phyloP scores from a whole-genome alignment of 352 stramenopile genomes.

The Phytophthora multivora region DNA sequence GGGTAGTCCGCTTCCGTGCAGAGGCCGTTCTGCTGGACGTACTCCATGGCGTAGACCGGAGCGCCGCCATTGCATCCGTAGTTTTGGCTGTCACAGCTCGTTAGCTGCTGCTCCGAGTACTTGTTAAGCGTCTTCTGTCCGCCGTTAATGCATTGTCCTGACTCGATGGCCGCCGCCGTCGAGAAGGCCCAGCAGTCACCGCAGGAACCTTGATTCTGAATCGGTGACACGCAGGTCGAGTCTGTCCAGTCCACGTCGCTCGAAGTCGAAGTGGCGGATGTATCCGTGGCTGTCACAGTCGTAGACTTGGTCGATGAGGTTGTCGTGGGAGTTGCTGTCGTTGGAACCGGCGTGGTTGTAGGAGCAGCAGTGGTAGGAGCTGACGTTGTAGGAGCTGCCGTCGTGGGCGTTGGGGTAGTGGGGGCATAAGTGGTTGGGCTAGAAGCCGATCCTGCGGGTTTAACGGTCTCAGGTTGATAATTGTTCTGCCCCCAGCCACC shows the following conservation, averaged over 20 bases:
- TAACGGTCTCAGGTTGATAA: constrained; percentile 26
- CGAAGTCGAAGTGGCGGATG: constrained; percentile 24
- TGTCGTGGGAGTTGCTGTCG: constrained; percentile 9
- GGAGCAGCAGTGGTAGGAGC: constrained; percentile 11
- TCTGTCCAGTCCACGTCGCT: constrained; percentile 60
- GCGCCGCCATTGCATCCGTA: constrained; percentile 91
- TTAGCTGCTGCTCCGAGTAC: constrained; percentile 93
- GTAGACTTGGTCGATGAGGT: constrained; percentile 20
- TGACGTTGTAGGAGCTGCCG: constrained; percentile 6
- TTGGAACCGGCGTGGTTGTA: constrained; percentile 8
- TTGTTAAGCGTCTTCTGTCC: constrained; percentile 73
- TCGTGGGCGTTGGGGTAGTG: constrained; percentile 7
- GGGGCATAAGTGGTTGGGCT: constrained; percentile 8
- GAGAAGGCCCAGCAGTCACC: constrained; percentile 98
- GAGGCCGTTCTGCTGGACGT: constrained; percentile 87
- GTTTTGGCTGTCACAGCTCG: constrained; percentile 90
- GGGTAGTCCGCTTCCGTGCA: constrained; percentile 51
- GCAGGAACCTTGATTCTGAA: constrained; percentile 97
- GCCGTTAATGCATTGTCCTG: constrained; percentile 81
- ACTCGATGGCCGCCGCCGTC: constrained; percentile 90
- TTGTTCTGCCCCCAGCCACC: constrained; percentile 18
- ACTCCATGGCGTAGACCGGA: constrained; percentile 91
- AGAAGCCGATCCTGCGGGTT: constrained; percentile 23
- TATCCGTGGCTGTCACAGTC: constrained; percentile 23
- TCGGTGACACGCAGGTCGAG: constrained; percentile 44